Base-by-base conservation (phyloP, 768 basidiomycete genomes). In the Russula emetica region DNA sequence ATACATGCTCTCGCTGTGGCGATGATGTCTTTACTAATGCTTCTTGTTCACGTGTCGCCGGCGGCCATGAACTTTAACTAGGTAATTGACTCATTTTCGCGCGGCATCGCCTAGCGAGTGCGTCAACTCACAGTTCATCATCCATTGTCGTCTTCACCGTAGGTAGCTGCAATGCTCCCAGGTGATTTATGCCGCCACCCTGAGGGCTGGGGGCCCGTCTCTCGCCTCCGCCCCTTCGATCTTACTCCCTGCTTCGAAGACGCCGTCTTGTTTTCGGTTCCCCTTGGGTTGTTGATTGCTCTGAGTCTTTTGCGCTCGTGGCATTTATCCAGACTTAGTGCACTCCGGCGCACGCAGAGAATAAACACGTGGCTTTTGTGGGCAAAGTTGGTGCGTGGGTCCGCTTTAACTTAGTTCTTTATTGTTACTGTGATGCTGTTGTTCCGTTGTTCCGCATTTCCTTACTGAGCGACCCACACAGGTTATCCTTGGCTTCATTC, bases 181-280 rank as follows among this genome's bases (percentile, higher is more conserved):
- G 47, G 28, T n/a, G 38, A 38, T 22, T n/a, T 70, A 62, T 88
- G 87, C 70, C 78, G 72, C 53, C 80, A 86, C 70, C 49, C 62
- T 10, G 87, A 92, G 67, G 88, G 90, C 61, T 92, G 90, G 86
- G 73, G 72, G 10, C 76, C 80, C 18, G 74, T 85, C 20, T 93
- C 92, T 0, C 72, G 63, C 0, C 68, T 75, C 0, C 81, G 92
- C 58, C 76, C 80, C 16, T 91, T 93, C 71, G 94, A 95, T 72
- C 67, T 86, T 10, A 90, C 92, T 1, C 81, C 84, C 16, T 96
- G 94, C 72, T 90, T 88, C 67, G 88, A 95, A 69, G 87, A 92
- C 66, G 87, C 84, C 16, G 70, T 87, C 49, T 36, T 94, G 0
- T 72, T 92, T 1, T 79, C 89, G 0, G 63, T 76, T 5, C 69